phyloP scores from a whole-genome alignment of 1,139 yeast species.

The Pichia sp. region DNA sequence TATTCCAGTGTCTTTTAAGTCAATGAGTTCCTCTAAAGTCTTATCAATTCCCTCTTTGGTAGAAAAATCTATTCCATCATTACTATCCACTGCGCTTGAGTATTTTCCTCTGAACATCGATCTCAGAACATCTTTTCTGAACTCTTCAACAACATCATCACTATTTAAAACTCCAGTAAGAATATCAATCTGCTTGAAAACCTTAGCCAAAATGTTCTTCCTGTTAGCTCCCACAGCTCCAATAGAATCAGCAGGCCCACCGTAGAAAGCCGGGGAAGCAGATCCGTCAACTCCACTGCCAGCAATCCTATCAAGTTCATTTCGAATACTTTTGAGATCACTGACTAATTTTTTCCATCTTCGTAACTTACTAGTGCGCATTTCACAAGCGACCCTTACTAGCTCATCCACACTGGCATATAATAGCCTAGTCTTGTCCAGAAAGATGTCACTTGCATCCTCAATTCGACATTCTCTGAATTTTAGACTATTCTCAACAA shows the following conservation, averaged over 20 bases:
- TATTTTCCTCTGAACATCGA: slow-evolving; percentile 7
- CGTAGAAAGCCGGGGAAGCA: slow-evolving; percentile 5
- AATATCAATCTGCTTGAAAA: slow-evolving; percentile 17
- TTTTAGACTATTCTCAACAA: slow-evolving; percentile 3
- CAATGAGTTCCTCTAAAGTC: slow-evolving; percentile 8
- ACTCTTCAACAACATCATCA: slow-evolving; percentile 4
- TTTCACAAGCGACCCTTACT: slow-evolving; percentile 37
- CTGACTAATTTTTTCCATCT: slow-evolving; percentile 47
- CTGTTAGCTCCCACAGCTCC: neutral
- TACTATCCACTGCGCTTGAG: neutral
- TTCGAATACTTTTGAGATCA: slow-evolving; percentile 22
- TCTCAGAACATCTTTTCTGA: slow-evolving; percentile 12
- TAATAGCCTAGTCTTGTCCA: slow-evolving; percentile 30
- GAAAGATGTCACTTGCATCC: slow-evolving; percentile 19
- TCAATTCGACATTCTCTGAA: slow-evolving; percentile 13
- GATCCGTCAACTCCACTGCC: slow-evolving; percentile 18
- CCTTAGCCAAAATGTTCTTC: slow-evolving; percentile 9
- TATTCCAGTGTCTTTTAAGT: slow-evolving; percentile 12
- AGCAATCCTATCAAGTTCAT: slow-evolving; percentile 23
- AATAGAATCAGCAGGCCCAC: neutral
- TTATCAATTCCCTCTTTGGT: neutral
- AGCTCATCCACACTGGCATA: slow-evolving; percentile 37
- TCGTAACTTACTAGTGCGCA: slow-evolving; percentile 40
- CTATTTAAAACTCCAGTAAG: slow-evolving; percentile 9
- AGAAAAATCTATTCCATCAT: neutral